These are phyloP conservation scores for Apiospora arundinis DNA, from an alignment of 2,329 filamentous ascomycete species.

Conservation along the genomic window DNA sequence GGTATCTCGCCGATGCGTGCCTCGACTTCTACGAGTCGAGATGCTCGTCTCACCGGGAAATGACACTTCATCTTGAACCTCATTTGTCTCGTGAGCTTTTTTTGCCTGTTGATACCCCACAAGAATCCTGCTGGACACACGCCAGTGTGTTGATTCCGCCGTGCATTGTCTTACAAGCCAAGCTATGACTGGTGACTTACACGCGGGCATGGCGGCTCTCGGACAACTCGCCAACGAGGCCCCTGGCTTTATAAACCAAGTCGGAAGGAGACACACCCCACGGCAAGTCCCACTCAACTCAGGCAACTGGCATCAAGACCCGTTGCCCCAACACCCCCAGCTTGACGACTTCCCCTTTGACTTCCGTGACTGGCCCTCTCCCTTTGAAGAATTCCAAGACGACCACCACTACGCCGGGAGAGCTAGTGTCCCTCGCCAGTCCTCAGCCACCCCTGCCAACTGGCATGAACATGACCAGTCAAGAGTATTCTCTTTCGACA, in stretches of 20 bases:
- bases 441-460: conserved; percentile 6
- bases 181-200: conserved; percentile 25
- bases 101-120: conserved; percentile 21
- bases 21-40: conserved; percentile 21
- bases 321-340: conserved; percentile 15
- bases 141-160: conserved; percentile 21
- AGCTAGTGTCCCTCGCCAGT: conserved; percentile 8
- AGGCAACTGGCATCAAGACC: conserved; percentile 15
- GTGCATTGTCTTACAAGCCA: conserved; percentile 23
- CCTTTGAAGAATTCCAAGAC: conserved; percentile 14
- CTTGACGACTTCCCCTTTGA: conserved; percentile 19
- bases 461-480: conserved; percentile 20
- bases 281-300: conserved; percentile 21
- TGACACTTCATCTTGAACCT: conserved; percentile 22
- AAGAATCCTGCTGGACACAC: conserved; percentile 20
- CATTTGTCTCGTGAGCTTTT: conserved; percentile 22
- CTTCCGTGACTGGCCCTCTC: conserved; percentile 19
- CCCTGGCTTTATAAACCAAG: conserved; percentile 23
- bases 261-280: conserved; percentile 21
- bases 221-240: conserved; percentile 24
- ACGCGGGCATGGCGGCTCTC: conserved; percentile 24
- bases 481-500: conserved; percentile 16
- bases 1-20: conserved; percentile 22
- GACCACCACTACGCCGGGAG: conserved; percentile 5
- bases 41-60: conserved; percentile 23